These are phyloP conservation scores for Pisolithus marmoratus DNA, from an alignment of 768 basidiomycete genomes.

Conservation along the genomic window DNA sequence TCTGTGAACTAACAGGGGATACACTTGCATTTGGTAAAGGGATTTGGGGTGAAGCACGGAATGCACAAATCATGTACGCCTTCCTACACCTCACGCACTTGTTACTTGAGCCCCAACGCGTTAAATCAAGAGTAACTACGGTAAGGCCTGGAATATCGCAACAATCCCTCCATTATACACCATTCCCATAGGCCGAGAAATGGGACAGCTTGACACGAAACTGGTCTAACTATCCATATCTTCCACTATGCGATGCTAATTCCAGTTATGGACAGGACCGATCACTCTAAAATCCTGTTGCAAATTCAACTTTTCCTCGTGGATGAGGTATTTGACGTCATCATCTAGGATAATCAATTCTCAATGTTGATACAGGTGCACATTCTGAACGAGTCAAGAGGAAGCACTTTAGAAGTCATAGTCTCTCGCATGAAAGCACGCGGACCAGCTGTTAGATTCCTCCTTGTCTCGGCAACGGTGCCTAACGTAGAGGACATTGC, in stretches of 20 bases:
- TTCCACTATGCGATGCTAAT: neutral
- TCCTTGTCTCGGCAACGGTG: conserved; percentile 89
- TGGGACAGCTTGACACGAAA: conserved; percentile 92
- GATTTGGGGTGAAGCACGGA: conserved; percentile 68
- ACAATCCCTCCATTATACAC: neutral
- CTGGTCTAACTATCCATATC: conserved; percentile 45
- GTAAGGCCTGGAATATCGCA: conserved; percentile 32
- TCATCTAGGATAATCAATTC: neutral
- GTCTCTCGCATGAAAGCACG: conserved; percentile 86
- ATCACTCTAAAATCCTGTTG: conserved; percentile 60
- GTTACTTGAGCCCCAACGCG: neutral
- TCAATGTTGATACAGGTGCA: conserved; percentile 58
- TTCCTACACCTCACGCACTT: neutral
- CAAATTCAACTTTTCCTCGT: conserved; percentile 79
- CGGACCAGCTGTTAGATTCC: conserved; percentile 67
- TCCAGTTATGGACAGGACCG: conserved; percentile 37
- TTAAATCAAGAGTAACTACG: conserved; percentile 60
- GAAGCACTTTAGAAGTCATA: conserved; percentile 92
- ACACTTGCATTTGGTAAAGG: conserved; percentile 62
- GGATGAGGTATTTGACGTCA: conserved; percentile 61
- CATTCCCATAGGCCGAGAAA: conserved; percentile 71
- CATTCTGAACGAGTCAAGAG: conserved; percentile 83
- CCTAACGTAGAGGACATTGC: conserved; percentile 92
- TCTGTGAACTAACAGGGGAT: conserved; percentile 90
- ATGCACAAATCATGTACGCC: conserved; percentile 72